phyloP scores from a whole-genome alignment of 495 filamentous ascomycete species.

The Penicillium paxilli region DNA sequence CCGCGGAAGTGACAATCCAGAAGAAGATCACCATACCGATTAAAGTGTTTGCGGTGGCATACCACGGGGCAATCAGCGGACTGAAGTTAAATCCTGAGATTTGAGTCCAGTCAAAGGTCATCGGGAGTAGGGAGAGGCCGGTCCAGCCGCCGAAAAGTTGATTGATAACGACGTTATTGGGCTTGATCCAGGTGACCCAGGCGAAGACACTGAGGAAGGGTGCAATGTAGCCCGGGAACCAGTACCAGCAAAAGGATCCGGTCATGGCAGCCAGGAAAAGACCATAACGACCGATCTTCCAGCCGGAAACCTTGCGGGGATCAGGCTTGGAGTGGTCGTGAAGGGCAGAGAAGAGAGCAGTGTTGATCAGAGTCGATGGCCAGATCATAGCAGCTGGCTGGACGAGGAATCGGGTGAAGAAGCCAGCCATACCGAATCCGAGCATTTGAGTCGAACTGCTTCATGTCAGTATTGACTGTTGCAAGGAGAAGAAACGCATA shows the following conservation, averaged over 20 bases:
- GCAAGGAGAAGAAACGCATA: too few relatives aligned
- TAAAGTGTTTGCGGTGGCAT: constrained; percentile 60
- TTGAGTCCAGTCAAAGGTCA: constrained; percentile 71
- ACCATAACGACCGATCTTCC: constrained; percentile 63
- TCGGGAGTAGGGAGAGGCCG: constrained; percentile 59
- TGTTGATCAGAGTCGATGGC: constrained; percentile 64
- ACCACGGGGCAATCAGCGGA: constrained; percentile 68
- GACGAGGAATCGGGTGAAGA: constrained; percentile 65
- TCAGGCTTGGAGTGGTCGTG: constrained; percentile 64
- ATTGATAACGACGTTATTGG: constrained; percentile 49
- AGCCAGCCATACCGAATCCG: constrained; percentile 71
- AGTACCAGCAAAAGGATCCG: constrained; percentile 62
- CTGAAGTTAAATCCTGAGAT: constrained; percentile 65
- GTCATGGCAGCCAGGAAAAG: constrained; percentile 63
- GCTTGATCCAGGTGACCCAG: constrained; percentile 52
- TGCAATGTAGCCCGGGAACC: constrained; percentile 52
- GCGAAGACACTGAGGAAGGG: constrained; percentile 49
- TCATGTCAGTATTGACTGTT: background rate
- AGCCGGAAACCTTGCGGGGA: constrained; percentile 58
- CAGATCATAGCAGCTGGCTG: constrained; percentile 69
- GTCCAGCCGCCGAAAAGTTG: constrained; percentile 62
- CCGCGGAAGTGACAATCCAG: constrained; percentile 49
- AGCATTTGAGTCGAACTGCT: constrained; percentile 62
- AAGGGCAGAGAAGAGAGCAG: constrained; percentile 68
- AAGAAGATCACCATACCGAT: constrained; percentile 56